These are phyloP conservation scores for Eimeria praecox DNA, from an alignment of 169 alveolate genomes.

Conservation along the genomic window DNA sequence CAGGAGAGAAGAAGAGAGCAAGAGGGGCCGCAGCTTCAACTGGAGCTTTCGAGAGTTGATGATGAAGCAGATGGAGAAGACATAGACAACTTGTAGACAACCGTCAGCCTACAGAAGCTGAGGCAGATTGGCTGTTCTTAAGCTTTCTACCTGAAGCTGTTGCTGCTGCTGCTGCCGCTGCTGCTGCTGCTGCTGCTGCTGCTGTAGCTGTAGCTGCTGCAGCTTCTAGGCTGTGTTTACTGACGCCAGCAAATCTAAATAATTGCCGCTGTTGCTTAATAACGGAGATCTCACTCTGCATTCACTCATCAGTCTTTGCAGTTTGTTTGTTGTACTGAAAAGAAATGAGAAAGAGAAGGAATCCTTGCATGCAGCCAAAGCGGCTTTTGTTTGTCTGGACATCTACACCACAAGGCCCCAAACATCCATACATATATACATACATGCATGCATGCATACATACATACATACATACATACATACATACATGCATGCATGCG, in stretches of 20 bases:
- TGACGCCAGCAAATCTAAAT: too few relatives aligned
- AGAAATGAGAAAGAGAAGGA: neutral
- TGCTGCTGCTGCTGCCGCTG: neutral
- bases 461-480: neutral
- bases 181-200: neutral
- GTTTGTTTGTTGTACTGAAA: too few relatives aligned
- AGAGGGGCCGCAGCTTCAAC: conserved; percentile 11
- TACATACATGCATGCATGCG: neutral
- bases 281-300: too few relatives aligned
- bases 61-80: conserved; percentile 56
- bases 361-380: neutral
- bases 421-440: neutral
- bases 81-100: neutral
- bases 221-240: too few relatives aligned
- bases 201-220: too few relatives aligned
- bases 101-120: neutral
- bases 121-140: neutral
- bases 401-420: neutral
- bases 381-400: neutral
- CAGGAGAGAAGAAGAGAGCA: conserved; percentile 5
- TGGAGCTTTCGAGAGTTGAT: conserved; percentile 43
- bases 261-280: too few relatives aligned
- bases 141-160: neutral
- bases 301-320: neutral
- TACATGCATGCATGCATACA: neutral